These are phyloP conservation scores for Erodium trifolium DNA, from an alignment of 441 rosid species.

Conservation along the genomic window DNA sequence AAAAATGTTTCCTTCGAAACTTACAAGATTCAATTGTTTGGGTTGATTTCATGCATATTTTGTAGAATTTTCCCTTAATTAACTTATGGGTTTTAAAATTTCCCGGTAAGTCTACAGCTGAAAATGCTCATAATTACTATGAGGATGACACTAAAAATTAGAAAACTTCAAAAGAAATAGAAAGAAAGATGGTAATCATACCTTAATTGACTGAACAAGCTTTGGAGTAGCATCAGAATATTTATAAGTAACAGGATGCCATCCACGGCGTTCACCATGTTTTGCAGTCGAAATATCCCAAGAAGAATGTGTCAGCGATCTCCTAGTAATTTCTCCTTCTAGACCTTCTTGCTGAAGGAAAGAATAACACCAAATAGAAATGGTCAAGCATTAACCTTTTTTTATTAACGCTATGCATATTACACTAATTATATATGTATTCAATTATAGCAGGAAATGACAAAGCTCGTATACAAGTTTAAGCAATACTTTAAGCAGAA, in stretches of 20 bases:
- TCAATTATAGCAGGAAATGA: neutral
- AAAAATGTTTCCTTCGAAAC: too few species aligned
- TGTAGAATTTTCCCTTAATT: neutral
- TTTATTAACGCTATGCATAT: too few species aligned
- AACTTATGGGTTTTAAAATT: neutral
- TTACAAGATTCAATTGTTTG: too few species aligned
- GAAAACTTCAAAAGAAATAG: neutral
- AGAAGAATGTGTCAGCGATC: constrained; percentile 79
- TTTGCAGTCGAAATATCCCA: constrained; percentile 85
- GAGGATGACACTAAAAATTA: neutral
- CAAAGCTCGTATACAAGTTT: neutral
- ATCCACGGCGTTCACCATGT: constrained; percentile 84
- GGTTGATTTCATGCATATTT: too few species aligned
- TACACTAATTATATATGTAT: neutral
- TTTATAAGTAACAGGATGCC: constrained; percentile 95
- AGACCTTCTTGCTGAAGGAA: constrained; percentile 66
- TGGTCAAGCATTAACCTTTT: neutral
- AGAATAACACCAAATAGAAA: neutral
- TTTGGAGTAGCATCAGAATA: constrained; percentile 72
- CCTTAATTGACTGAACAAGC: constrained; percentile 78
- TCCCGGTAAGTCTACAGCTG: neutral
- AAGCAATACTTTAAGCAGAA: neutral
- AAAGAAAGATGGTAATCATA: constrained; percentile 21
- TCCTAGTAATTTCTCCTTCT: constrained; percentile 70
- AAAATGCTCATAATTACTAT: neutral